Evolutionary conservation across 129 eudicot genomes (phyloP), one percentile per base, ranked within the genome.

Genomic region (Lactuca saligna): DNA sequence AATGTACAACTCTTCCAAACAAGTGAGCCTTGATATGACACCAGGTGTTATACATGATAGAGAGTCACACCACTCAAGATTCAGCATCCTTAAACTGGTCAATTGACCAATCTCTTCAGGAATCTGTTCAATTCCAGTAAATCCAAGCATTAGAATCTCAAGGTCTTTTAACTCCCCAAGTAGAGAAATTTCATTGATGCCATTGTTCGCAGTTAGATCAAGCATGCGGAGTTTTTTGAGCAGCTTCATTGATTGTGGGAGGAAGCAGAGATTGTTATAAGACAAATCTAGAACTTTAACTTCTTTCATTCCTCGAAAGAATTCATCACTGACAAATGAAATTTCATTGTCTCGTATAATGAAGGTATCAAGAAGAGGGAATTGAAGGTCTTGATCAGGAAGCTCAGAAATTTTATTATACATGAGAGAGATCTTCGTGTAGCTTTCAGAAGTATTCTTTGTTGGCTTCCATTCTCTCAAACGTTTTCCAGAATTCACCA

Each of bases 341-440:
- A 68, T 12, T 1, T 50, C 5, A 37, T 37, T 3, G 3, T 13
- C 17, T 17, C 17, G 12, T 39, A 68, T 5, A 37, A 14, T 34
- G 8, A 54, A 10, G 12, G 20, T 12, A 4, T 68, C 50, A 54
- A 68, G 62, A 9, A 8, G 33, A 15, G 51, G 33, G 33, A 37
- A 54, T 3, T 33, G 14, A 53, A 51, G 2, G 1, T 32, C 37
- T n/a, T 70, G 9, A 64, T 54, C 37, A 7, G 78, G 71, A 65
- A 73, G 71, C 46, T 48, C 11, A 29, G 0, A 0, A 2, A 73
- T 63, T 2, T 3, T 16, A 31, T 73, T 63, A 3, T 4, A 0
- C 35, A 54, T 64, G 7, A 73, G 63, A 4, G 78, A 73, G 31
- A 73, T 73, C 17, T 39, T 61, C 7, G 44, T 73, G 71, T 73